Evolutionary conservation across 208 protist species (phyloP).

Genomic region (Acanthamoeba sp.): DNA sequence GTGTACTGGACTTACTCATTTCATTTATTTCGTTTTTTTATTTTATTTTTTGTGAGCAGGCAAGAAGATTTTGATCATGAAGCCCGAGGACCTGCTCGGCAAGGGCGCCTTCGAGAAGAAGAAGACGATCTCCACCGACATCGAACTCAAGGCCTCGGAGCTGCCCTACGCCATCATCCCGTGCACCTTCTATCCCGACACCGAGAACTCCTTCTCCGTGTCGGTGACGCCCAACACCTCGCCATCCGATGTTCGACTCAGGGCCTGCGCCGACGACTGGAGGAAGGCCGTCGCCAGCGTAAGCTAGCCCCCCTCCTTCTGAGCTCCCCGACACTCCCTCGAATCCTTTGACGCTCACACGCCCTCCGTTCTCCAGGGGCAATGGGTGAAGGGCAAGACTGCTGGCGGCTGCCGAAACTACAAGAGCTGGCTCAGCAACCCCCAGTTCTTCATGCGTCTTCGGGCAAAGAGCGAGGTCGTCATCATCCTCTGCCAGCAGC

Average conservation of each 20-base stretch:
- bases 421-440: constrained; percentile 54
- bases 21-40: not conserved
- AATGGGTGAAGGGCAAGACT: constrained; percentile 61
- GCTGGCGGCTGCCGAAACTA: constrained; percentile 61
- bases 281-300: constrained; percentile 27
- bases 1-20: no score
- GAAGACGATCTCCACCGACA: constrained; percentile 43
- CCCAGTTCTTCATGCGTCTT: constrained; percentile 26
- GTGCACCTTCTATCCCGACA: constrained; percentile 64
- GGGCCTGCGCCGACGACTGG: constrained; percentile 33
- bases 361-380: not conserved
- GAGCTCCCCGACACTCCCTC: not conserved
- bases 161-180: constrained; percentile 50
- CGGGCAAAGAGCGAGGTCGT: constrained; percentile 22
- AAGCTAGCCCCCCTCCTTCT: not conserved
- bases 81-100: constrained; percentile 19
- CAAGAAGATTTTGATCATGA: constrained; percentile 28
- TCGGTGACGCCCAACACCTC: constrained; percentile 24
- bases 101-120: constrained; percentile 64
- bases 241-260: not conserved
- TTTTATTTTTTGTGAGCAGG: not conserved
- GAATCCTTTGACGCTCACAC: not conserved
- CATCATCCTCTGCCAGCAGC: constrained; percentile 56
- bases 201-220: constrained; percentile 16
- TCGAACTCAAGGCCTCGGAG: constrained; percentile 13